These are phyloP conservation scores for Zelonia costaricensis DNA, from an alignment of 208 protist species.

Conservation along the genomic window DNA sequence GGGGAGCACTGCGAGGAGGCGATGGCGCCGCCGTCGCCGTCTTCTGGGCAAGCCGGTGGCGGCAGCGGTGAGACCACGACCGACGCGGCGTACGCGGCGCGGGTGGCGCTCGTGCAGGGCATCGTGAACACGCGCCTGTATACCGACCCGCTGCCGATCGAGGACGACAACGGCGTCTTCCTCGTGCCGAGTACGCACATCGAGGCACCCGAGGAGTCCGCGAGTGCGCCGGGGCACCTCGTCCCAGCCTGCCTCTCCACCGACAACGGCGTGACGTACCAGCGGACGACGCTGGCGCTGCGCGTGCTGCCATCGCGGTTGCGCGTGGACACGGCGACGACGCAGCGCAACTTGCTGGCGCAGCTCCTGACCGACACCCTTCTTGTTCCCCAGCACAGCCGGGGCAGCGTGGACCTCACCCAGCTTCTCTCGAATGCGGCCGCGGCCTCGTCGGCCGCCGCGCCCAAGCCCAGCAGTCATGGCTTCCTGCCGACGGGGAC, in stretches of 20 bases:
- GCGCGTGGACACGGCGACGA: constrained; percentile 34
- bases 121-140: constrained; percentile 63
- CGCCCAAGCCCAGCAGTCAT: too few species aligned
- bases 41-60: not conserved
- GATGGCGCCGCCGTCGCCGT: constrained; percentile 3
- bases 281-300: constrained; percentile 31
- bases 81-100: constrained; percentile 7
- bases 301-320: constrained; percentile 44
- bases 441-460: not conserved
- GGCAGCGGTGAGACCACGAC: not conserved
- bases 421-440: not conserved
- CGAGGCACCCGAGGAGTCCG: constrained; percentile 19
- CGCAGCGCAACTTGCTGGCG: constrained; percentile 38
- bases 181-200: constrained; percentile 49
- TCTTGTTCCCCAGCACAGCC: constrained; percentile 48
- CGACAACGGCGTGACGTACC: constrained; percentile 47
- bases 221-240: not conserved
- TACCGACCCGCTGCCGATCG: constrained; percentile 47
- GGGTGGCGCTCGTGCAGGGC: constrained; percentile 22
- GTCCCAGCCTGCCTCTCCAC: constrained; percentile 54
- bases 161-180: constrained; percentile 67
- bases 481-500: constrained; percentile 31
- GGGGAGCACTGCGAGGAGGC: constrained; percentile 48
- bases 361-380: constrained; percentile 55
- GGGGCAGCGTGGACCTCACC: constrained; percentile 52